A percentile compares a stretch with the other conserved stretches of the same genome.
Evolutionary conservation across 169 alveolate species (phyloP).

Genomic region (Neospora caninum): DNA sequence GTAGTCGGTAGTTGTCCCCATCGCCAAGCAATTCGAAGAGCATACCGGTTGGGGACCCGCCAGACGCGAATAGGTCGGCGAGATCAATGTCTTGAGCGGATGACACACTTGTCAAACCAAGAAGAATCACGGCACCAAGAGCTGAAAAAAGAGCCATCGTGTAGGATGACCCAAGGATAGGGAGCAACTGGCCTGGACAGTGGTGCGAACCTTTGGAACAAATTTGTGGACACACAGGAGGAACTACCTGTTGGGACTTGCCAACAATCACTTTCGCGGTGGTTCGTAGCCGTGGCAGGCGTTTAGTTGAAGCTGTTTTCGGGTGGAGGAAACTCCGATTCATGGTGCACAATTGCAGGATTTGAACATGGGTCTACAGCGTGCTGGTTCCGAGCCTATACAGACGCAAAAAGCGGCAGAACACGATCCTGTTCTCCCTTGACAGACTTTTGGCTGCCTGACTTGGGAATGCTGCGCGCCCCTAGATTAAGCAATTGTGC

Average conservation of each 20-base stretch:
- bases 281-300: no score
- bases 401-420: neutral
- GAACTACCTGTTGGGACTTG: neutral
- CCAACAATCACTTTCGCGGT: no score
- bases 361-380: no score
- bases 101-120: neutral
- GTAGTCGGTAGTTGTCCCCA: neutral
- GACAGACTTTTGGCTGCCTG: neutral
- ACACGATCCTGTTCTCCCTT: neutral
- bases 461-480: neutral
- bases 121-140: neutral
- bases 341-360: no score
- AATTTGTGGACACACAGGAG: no score
- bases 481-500: neutral
- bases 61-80: neutral
- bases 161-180: neutral
- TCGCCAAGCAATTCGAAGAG: conserved; percentile 15
- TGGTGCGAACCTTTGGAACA: neutral
- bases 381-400: no score
- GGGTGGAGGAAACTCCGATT: no score
- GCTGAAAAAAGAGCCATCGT: neutral
- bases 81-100: conserved; percentile 29
- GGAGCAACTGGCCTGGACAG: neutral
- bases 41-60: conserved; percentile 39
- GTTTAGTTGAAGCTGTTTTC: neutral